phyloP scores from a whole-genome alignment of 441 rosid genomes.

The Sinapis alba region DNA sequence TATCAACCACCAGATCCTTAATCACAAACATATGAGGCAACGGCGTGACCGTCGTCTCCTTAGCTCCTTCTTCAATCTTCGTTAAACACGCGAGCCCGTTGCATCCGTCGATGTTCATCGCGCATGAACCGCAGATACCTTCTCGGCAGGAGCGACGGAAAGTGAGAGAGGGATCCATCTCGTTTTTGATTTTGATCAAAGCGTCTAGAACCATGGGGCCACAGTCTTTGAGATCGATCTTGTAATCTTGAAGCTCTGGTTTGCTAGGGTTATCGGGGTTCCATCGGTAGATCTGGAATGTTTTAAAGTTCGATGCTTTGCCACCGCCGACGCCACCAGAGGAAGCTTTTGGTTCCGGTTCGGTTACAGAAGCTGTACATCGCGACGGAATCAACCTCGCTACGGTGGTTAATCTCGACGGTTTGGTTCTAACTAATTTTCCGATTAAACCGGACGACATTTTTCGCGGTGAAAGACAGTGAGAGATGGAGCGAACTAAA shows the following conservation, averaged over 20 bases:
- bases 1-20: too few species aligned
- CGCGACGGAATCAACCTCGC: slow-evolving; percentile 44
- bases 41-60: too few species aligned
- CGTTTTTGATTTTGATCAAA: slow-evolving; percentile 90
- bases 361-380: slow-evolving; percentile 52
- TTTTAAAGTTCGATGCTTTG: slow-evolving; percentile 43
- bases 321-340: slow-evolving; percentile 9
- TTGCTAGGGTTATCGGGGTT: too few species aligned
- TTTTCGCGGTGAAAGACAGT: slow-evolving; percentile 9
- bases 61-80: too few species aligned
- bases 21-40: too few species aligned
- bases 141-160: slow-evolving; percentile 97
- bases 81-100: too few species aligned
- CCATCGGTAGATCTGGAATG: too few species aligned
- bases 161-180: slow-evolving; percentile 85
- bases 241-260: too few species aligned
- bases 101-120: too few species aligned
- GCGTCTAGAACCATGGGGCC: slow-evolving; percentile 93
- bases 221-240: too few species aligned
- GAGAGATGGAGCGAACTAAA: neutral
- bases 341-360: slow-evolving; percentile 35
- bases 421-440: slow-evolving; percentile 42
- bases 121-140: slow-evolving; percentile 92
- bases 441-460: slow-evolving; percentile 68
- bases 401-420: too few species aligned